phyloP scores from a whole-genome alignment of 345 rosid species.

The Acer saccharum region DNA sequence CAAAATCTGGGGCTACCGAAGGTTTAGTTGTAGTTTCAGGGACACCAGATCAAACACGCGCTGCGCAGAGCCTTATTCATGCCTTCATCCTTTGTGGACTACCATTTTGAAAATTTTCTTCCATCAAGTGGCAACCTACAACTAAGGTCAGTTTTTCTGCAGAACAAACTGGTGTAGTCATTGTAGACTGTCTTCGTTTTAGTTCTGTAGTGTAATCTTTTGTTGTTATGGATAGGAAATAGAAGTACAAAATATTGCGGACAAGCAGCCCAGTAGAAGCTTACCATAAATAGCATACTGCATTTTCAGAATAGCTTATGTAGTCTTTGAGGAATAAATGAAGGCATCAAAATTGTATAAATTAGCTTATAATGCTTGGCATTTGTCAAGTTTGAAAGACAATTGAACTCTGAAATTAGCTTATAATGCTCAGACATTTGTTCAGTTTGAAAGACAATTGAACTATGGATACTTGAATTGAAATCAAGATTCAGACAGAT shows the following conservation, averaged over 20 bases:
- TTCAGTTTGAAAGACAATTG: not conserved
- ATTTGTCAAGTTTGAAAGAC: not conserved
- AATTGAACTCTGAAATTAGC: not conserved
- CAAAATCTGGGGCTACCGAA: slow-evolving; percentile 62
- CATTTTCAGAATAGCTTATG: not conserved
- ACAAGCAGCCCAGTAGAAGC: not conserved
- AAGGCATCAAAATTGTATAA: not conserved
- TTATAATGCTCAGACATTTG: not conserved
- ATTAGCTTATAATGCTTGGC: too few species aligned
- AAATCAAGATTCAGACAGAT: not conserved
- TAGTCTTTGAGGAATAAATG: not conserved
- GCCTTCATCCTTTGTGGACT: slow-evolving; percentile 65
- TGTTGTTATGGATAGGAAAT: not conserved
- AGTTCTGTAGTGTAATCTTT: not conserved
- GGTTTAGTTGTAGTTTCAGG: slow-evolving; percentile 66
- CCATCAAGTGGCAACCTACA: not conserved
- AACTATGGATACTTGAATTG: not conserved
- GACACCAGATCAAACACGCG: slow-evolving; percentile 58
- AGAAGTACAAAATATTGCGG: not conserved
- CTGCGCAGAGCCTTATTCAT: slow-evolving; percentile 76
- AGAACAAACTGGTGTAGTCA: not conserved
- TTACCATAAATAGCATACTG: not conserved
- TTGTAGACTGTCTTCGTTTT: not conserved
- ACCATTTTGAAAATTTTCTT: slow-evolving; percentile 19
- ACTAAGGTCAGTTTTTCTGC: not conserved